Base-by-base conservation (phyloP, 1,139 yeast species). In the Lodderomyces orthopsilosis region DNA sequence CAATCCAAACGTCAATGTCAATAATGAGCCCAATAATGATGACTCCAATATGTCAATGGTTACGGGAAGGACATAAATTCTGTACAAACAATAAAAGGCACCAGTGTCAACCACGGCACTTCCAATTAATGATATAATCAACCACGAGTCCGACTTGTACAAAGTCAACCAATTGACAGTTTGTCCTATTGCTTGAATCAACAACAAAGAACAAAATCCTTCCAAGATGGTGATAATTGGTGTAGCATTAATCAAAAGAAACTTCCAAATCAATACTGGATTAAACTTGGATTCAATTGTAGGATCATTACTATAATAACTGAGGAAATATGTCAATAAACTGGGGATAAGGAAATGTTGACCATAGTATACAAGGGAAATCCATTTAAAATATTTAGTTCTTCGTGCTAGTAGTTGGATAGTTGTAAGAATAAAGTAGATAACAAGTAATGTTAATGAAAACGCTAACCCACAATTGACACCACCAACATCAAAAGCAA, bases 401-500 rank as follows among this genome's bases (percentile, higher is more conserved):
- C 71, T 67, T 45, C 80, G 70, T 10, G 78, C 66, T 17, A 81
- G 49, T 26, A 88, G 70, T 46, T 94, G 74, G 35, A 89, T 59
- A 1, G 95, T 83, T 10, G 96, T 88, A 41, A 89, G 69, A 6
- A 79, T 61, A 51, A 87, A 83, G 63, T 89, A 90, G 45, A 85
- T 65, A 41, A 74, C 62, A 50, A 85, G 77, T 26, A 90, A 71
- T 1, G 96, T 83, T 40, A 87, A 79, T 2, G 97, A 86, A 59
- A 83, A 93, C 14, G 95, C 81, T 51, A 93, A 68, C 0, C 98
- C 98, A 64, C 98, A 91, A 44, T 81, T 76, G 24, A 84, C 76
- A 1, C 98, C 98, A 13, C 98, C 98, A 27, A 89, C 85, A 58
- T 91, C 96, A 64, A 93, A 93, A n/a, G 97, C 89, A 50, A 93